Conservation (phyloP, 2,329 filamentous ascomycete genomes). For the Gyromitra esculenta region DNA sequence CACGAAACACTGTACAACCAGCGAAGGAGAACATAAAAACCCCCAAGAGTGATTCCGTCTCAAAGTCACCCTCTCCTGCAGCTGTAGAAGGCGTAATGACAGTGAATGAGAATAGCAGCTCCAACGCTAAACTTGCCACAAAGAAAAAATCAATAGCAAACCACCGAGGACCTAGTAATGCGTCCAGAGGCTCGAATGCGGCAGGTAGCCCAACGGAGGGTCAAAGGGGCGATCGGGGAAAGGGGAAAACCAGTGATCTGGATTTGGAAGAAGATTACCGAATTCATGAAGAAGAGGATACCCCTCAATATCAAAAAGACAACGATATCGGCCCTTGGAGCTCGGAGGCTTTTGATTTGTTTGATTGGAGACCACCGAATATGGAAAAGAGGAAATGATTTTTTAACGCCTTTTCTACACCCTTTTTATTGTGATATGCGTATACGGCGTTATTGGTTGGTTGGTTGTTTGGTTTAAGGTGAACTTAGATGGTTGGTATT, state of each 20-base stretch:
- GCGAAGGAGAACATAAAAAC: neutral
- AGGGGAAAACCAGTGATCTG: neutral
- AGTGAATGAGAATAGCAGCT: neutral
- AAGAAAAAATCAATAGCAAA: neutral
- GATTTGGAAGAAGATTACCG: neutral
- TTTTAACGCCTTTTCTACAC: neutral
- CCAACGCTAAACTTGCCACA: neutral
- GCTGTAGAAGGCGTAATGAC: neutral
- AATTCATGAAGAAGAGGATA: conserved; percentile 16
- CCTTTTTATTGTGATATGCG: neutral
- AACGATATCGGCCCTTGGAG: conserved; percentile 41
- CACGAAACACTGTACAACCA: neutral
- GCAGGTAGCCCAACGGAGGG: neutral
- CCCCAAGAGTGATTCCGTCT: neutral
- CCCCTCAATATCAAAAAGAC: conserved; percentile 31
- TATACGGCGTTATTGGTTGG: conserved; percentile 6
- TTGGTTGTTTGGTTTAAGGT: neutral
- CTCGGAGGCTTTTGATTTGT: conserved; percentile 37
- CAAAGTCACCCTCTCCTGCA: neutral
- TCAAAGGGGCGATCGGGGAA: conserved; percentile 2
- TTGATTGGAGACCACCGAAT: conserved; percentile 44
- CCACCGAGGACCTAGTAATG: neutral
- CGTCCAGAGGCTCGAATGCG: neutral
- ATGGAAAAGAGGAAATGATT: conserved; percentile 5
- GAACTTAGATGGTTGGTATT: neutral